phyloP scores from a whole-genome alignment of 2,329 filamentous ascomycete genomes.

The Rosellinia necatrix region DNA sequence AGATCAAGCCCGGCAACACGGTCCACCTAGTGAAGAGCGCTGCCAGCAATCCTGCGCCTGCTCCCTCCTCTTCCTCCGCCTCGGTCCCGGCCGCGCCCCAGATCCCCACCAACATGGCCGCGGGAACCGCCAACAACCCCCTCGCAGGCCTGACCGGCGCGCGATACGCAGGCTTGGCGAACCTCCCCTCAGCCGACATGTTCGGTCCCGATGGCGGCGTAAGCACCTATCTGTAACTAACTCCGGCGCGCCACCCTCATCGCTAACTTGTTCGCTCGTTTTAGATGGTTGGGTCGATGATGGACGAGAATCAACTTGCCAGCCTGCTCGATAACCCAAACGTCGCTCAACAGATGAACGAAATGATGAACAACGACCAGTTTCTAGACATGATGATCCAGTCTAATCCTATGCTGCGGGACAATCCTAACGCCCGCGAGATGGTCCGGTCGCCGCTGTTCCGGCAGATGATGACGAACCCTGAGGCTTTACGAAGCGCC shows the following conservation, averaged over 20 bases:
- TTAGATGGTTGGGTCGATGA: constrained; percentile 87
- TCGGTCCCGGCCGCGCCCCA: constrained; percentile 57
- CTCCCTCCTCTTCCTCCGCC: constrained; percentile 47
- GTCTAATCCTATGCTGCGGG: constrained; percentile 67
- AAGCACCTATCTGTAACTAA: too few relatives aligned
- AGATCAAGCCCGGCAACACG: constrained; percentile 95
- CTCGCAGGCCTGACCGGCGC: constrained; percentile 90
- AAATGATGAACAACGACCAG: constrained; percentile 92
- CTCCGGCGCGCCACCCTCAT: too few relatives aligned
- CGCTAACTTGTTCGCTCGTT: not conserved
- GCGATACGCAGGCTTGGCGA: constrained; percentile 88
- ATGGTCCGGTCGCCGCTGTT: constrained; percentile 89
- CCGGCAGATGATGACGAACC: constrained; percentile 90
- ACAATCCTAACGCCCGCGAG: constrained; percentile 71
- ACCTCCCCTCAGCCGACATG: constrained; percentile 82
- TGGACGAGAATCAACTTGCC: constrained; percentile 76
- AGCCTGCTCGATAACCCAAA: constrained; percentile 88
- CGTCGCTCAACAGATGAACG: constrained; percentile 85
- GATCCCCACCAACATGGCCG: constrained; percentile 77
- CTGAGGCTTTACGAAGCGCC: constrained; percentile 79
- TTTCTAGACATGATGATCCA: constrained; percentile 95
- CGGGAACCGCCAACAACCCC: constrained; percentile 84
- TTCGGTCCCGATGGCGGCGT: constrained; percentile 96
- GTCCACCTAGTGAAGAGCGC: constrained; percentile 97
- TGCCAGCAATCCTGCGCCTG: constrained; percentile 72